Percentiles rank a stretch among this genome's conserved stretches.
Evolutionary conservation across 306 rosid genomes (phyloP).

Genomic region (Hylodesmum podocarpum): DNA sequence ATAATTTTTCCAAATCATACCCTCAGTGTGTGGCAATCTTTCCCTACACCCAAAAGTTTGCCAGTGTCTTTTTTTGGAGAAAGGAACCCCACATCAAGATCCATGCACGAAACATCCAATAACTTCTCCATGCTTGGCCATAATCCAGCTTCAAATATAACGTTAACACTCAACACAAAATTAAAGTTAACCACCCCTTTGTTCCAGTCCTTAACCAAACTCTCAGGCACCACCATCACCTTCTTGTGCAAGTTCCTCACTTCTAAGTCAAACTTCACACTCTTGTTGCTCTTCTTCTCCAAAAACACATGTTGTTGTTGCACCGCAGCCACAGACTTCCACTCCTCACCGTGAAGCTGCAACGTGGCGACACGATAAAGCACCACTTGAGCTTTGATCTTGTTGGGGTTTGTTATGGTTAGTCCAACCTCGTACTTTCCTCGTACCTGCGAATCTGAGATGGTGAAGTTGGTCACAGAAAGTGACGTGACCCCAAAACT

Average conservation of each 20-base stretch:
- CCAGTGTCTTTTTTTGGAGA: constrained; percentile 28
- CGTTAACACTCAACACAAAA: constrained; percentile 13
- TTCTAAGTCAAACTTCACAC: constrained; percentile 19
- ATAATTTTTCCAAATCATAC: background rate
- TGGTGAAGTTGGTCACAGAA: constrained; percentile 33
- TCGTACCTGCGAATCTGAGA: constrained; percentile 3
- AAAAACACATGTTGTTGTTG: background rate
- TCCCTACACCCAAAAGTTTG: constrained; percentile 21
- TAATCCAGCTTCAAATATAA: constrained; percentile 29
- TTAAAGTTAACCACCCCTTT: constrained; percentile 31
- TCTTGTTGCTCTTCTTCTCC: constrained; percentile 18
- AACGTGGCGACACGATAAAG: background rate
- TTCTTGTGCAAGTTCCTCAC: background rate
- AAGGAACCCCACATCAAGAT: constrained; percentile 31
- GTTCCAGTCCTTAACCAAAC: constrained; percentile 22
- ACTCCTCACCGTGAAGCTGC: background rate
- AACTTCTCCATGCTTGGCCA: constrained; percentile 29
- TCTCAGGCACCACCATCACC: constrained; percentile 1
- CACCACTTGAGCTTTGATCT: constrained; percentile 10
- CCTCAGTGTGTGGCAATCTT: constrained; percentile 3
- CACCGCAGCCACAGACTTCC: background rate
- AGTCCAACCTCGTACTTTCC: constrained; percentile 21
- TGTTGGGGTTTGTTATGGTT: constrained; percentile 37
- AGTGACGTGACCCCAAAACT: constrained; percentile 24
- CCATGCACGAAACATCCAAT: constrained; percentile 15